These are phyloP conservation scores for Sporopachydermia cereana DNA, from an alignment of 1,139 yeast species.

Conservation along the genomic window DNA sequence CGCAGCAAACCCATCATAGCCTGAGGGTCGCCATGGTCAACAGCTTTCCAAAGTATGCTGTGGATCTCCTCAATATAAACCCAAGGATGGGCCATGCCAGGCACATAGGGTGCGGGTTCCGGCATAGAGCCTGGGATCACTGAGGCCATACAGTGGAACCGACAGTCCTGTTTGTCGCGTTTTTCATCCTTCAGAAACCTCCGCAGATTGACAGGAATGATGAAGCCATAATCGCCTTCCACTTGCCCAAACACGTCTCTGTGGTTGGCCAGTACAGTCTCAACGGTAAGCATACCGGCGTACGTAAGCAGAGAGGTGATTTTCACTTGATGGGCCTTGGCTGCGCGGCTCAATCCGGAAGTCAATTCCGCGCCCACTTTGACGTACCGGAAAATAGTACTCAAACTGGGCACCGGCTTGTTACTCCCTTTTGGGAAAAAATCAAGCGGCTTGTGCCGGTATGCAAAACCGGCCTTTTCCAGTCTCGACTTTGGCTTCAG, in stretches of 20 bases:
- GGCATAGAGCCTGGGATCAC: not conserved
- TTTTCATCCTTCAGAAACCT: not conserved
- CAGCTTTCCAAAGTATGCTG: not conserved
- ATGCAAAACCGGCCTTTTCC: not conserved
- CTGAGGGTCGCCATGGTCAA: not conserved
- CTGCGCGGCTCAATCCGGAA: not conserved
- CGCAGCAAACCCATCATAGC: not conserved
- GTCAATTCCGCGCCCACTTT: not conserved
- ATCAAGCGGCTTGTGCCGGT: not conserved
- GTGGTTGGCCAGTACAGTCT: not conserved
- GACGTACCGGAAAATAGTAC: not conserved
- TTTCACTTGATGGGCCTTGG: not conserved
- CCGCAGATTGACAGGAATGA: constrained; percentile 2
- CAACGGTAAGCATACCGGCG: not conserved
- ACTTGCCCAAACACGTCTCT: not conserved
- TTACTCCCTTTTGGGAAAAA: not conserved
- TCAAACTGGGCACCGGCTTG: not conserved
- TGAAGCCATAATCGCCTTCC: not conserved
- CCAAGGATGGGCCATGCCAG: not conserved
- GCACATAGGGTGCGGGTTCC: not conserved
- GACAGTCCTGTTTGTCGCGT: not conserved
- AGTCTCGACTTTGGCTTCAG: not conserved
- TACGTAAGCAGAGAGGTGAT: not conserved
- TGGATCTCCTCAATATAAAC: not conserved
- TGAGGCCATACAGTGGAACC: not conserved